phyloP scores from a whole-genome alignment of 768 basidiomycete genomes.

The Daedaleopsis sinensis region DNA sequence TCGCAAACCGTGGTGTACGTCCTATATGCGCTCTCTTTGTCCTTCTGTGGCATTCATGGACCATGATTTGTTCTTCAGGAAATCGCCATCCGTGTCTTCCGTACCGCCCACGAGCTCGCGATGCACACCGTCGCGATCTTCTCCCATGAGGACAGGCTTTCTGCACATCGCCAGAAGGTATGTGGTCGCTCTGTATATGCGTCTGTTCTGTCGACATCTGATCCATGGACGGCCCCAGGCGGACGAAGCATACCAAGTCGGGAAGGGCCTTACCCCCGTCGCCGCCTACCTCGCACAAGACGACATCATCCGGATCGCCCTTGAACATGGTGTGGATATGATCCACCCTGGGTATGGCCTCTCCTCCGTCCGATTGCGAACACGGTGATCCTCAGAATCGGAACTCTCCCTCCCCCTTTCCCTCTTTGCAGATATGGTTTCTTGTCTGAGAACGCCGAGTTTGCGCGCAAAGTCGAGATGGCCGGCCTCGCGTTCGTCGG shows the following conservation, averaged over 20 bases:
- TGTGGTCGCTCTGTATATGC: conserved; percentile 15
- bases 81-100: conserved; percentile 98
- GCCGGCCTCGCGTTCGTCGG: conserved; percentile 98
- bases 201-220: background rate
- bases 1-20: conserved; percentile 89
- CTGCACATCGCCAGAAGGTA: conserved; percentile 97
- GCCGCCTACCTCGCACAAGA: conserved; percentile 97
- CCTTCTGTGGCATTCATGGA: background rate
- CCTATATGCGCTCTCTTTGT: background rate
- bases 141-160: conserved; percentile 95
- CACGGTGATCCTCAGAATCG: conserved; percentile 16
- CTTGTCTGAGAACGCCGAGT: conserved; percentile 94
- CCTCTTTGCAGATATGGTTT: conserved; percentile 80
- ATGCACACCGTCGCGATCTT: conserved; percentile 99
- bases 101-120: conserved; percentile 96
- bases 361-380: background rate
- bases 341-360: conserved; percentile 87
- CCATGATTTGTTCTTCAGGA: conserved; percentile 54
- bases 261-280: conserved; percentile 94
- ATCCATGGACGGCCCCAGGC: conserved; percentile 51
- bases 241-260: conserved; percentile 98
- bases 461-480: conserved; percentile 97
- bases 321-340: conserved; percentile 99
- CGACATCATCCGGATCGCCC: conserved; percentile 94
- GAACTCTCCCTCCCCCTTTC: background rate